Evolutionary conservation across 805 yeast species (phyloP).

Genomic region (Cyberlindnera euphorbiiphila): DNA sequence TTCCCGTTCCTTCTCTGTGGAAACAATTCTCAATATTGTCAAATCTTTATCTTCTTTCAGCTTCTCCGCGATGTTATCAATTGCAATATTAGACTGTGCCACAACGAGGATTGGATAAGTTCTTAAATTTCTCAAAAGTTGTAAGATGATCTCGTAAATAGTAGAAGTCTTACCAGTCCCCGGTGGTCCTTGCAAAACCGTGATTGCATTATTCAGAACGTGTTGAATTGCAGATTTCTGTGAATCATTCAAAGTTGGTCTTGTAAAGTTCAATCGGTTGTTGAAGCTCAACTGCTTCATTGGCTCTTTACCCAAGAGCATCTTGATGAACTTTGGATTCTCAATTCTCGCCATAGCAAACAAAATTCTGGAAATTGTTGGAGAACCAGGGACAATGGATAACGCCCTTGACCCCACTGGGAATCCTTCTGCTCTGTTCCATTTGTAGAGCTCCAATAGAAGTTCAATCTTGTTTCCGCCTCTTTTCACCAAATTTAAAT

Average conservation of each 20-base stretch:
- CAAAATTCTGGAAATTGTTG: slow-evolving; percentile 58
- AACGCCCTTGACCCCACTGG: slow-evolving; percentile 41
- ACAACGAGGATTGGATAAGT: slow-evolving; percentile 66
- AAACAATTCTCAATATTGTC: slow-evolving; percentile 51
- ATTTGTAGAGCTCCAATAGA: slow-evolving; percentile 48
- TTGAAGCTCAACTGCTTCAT: slow-evolving; percentile 53
- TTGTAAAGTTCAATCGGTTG: slow-evolving; percentile 48
- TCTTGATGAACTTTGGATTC: slow-evolving; percentile 47
- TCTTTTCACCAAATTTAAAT: slow-evolving; percentile 33
- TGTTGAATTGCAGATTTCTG: slow-evolving; percentile 46
- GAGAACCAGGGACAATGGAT: slow-evolving; percentile 55
- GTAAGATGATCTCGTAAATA: slow-evolving; percentile 57
- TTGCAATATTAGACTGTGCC: slow-evolving; percentile 74
- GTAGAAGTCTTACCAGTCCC: slow-evolving; percentile 83
- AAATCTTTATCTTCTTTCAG: slow-evolving; percentile 48
- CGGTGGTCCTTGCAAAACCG: slow-evolving; percentile 75
- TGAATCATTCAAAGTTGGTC: slow-evolving; percentile 51
- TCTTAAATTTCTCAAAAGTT: slow-evolving; percentile 49
- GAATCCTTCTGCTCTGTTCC: slow-evolving; percentile 50
- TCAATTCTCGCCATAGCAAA: slow-evolving; percentile 61
- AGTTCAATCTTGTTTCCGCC: slow-evolving; percentile 36
- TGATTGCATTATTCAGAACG: slow-evolving; percentile 33
- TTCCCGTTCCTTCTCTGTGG: slow-evolving; percentile 58
- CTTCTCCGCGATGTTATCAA: slow-evolving; percentile 73
- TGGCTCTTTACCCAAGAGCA: slow-evolving; percentile 53